Evolutionary conservation across 73 alveolate species (phyloP).

Genomic region (Durusdinium trenchii): DNA sequence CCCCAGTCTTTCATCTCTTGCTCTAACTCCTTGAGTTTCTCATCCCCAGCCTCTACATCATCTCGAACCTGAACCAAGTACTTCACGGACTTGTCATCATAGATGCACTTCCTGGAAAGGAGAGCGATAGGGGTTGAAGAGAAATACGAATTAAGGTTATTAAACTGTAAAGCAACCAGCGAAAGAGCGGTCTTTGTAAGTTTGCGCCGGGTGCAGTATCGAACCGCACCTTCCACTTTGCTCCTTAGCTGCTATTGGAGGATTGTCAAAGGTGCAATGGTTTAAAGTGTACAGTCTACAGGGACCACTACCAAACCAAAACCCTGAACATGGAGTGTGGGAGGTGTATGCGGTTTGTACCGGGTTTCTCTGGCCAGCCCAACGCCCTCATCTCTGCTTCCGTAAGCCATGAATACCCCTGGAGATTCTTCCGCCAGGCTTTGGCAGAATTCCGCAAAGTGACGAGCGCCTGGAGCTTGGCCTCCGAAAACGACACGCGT

Average conservation of each 20-base stretch:
- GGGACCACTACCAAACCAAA: neutral
- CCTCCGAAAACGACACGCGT: too few relatives aligned
- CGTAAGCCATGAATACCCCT: conserved; percentile 50
- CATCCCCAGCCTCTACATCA: conserved; percentile 60
- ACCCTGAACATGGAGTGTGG: too few relatives aligned
- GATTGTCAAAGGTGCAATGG: neutral
- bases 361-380: neutral
- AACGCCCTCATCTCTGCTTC: conserved; percentile 27
- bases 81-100: neutral
- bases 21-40: neutral
- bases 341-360: neutral
- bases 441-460: neutral
- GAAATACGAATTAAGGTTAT: neutral
- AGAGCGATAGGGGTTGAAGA: neutral
- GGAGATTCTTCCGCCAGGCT: conserved; percentile 25
- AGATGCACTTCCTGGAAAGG: conserved; percentile 45
- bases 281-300: neutral
- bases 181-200: conserved; percentile 27
- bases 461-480: conserved; percentile 37
- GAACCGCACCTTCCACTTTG: conserved; percentile 14
- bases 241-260: neutral
- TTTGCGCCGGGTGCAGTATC: conserved; percentile 14
- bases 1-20: conserved; percentile 57
- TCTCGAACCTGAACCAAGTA: conserved; percentile 37
- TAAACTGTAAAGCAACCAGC: neutral